Conservation (phyloP, 1,284 basidiomycete genomes). For the Fomitopsis pinicola region DNA sequence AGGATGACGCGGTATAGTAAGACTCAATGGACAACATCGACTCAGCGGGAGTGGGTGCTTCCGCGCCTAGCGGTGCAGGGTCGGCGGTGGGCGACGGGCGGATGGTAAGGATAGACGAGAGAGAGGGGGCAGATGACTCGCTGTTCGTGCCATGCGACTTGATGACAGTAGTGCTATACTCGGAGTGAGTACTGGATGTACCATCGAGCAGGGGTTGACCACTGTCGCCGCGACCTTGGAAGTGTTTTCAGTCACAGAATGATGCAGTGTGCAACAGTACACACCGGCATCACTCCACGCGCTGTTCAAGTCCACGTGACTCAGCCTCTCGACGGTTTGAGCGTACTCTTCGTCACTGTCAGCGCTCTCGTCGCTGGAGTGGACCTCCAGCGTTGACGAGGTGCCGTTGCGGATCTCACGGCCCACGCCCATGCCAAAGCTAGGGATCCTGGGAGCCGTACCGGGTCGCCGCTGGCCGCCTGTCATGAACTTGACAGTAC, state of each 20-base stretch:
- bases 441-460: slow-evolving; percentile 72
- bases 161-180: slow-evolving; percentile 69
- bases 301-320: slow-evolving; percentile 47
- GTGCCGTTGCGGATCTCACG: slow-evolving; percentile 40
- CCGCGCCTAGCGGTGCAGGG: slow-evolving; percentile 19
- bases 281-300: slow-evolving; percentile 41
- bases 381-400: slow-evolving; percentile 17
- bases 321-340: slow-evolving; percentile 57
- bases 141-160: slow-evolving; percentile 38
- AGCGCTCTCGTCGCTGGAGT: slow-evolving; percentile 38
- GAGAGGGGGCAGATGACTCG: slow-evolving; percentile 41
- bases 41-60: slow-evolving; percentile 23
- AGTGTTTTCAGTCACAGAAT: neutral
- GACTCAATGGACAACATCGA: slow-evolving; percentile 64
- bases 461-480: slow-evolving; percentile 50
- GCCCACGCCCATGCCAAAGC: slow-evolving; percentile 75
- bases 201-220: slow-evolving; percentile 55
- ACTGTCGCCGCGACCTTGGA: slow-evolving; percentile 35
- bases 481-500: slow-evolving; percentile 79
- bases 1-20: slow-evolving; percentile 61
- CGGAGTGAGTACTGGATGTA: slow-evolving; percentile 41
- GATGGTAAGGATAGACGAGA: slow-evolving; percentile 73
- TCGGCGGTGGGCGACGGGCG: slow-evolving; percentile 38
- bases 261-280: slow-evolving; percentile 23
- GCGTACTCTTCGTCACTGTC: slow-evolving; percentile 71